These are phyloP conservation scores for Aspergillus floridensis DNA, from an alignment of 2,329 filamentous ascomycete genomes.

Conservation along the genomic window DNA sequence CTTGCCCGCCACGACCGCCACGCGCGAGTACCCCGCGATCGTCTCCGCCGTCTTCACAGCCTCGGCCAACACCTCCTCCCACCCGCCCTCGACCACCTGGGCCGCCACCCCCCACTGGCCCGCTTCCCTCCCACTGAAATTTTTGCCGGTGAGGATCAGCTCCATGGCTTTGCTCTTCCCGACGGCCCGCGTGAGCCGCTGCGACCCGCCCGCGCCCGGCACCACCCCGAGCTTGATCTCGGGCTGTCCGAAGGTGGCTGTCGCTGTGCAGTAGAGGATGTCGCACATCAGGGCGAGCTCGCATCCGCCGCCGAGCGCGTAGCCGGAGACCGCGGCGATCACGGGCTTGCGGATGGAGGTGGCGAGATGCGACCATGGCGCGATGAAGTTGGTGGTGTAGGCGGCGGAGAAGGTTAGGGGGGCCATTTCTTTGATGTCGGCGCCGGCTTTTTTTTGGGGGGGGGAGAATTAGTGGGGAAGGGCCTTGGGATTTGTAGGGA, in stretches of 20 bases:
- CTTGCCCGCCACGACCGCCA: constrained; percentile 88
- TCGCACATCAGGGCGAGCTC: constrained; percentile 98
- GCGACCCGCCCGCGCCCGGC: constrained; percentile 86
- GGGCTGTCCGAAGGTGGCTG: constrained; percentile 90
- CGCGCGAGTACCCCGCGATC: constrained; percentile 80
- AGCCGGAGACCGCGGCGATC: constrained; percentile 89
- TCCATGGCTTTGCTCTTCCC: constrained; percentile 90
- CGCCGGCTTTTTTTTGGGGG: constrained; percentile 67
- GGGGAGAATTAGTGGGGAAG: neutral
- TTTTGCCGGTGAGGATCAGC: constrained; percentile 80
- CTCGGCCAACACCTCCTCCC: constrained; percentile 78
- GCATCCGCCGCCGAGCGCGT: constrained; percentile 91
- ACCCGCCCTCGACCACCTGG: constrained; percentile 68
- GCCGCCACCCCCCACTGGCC: constrained; percentile 89
- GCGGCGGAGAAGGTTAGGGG: constrained; percentile 83
- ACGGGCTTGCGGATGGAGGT: constrained; percentile 87
- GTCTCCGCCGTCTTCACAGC: constrained; percentile 80
- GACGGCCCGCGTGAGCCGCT: constrained; percentile 78
- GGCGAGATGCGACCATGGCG: constrained; percentile 85
- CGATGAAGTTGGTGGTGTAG: constrained; percentile 89
- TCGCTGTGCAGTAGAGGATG: constrained; percentile 82
- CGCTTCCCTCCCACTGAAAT: constrained; percentile 79
- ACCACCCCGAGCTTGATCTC: constrained; percentile 95
- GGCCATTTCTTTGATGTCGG: constrained; percentile 99
- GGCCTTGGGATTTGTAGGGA: neutral